Percentiles rank a stretch among this genome's conserved stretches.
phyloP scores from a whole-genome alignment of 768 basidiomycete species.

The Amanita pseudoporphyria region DNA sequence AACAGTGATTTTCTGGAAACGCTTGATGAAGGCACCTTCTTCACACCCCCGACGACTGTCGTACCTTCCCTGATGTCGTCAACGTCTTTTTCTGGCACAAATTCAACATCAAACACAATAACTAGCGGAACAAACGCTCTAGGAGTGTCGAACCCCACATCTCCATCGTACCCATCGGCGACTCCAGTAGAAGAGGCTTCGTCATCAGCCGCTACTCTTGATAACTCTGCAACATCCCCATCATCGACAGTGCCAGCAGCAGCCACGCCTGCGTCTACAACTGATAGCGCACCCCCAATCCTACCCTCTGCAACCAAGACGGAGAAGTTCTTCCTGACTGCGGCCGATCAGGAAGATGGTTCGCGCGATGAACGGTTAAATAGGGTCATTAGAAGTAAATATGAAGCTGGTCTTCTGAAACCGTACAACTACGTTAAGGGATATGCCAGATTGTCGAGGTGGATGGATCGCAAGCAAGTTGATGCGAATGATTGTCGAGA shows the following conservation, averaged over 20 bases:
- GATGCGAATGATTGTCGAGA: background rate
- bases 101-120: slow-evolving; percentile 7
- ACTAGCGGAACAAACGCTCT: background rate
- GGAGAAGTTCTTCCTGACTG: slow-evolving; percentile 84
- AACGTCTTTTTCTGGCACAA: slow-evolving; percentile 18
- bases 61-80: slow-evolving; percentile 41
- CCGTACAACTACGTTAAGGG: slow-evolving; percentile 98
- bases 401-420: slow-evolving; percentile 89
- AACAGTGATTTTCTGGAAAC: slow-evolving; percentile 84
- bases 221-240: background rate
- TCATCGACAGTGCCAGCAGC: background rate
- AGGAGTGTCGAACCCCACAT: slow-evolving; percentile 2
- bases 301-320: slow-evolving; percentile 71
- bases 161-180: slow-evolving; percentile 7
- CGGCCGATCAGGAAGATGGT: slow-evolving; percentile 90
- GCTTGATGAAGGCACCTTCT: slow-evolving; percentile 76
- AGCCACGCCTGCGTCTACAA: slow-evolving; percentile 9
- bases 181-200: background rate
- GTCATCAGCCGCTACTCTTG: background rate
- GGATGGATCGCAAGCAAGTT: slow-evolving; percentile 89
- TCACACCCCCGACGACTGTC: slow-evolving; percentile 48
- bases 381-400: slow-evolving; percentile 90
- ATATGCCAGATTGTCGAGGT: slow-evolving; percentile 80
- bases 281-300: slow-evolving; percentile 38
- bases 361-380: slow-evolving; percentile 84